Percentiles rank a stretch among this genome's conserved stretches.
Conservation (phyloP, 202 grass and related monocot species). For the Setaria italica region DNA sequence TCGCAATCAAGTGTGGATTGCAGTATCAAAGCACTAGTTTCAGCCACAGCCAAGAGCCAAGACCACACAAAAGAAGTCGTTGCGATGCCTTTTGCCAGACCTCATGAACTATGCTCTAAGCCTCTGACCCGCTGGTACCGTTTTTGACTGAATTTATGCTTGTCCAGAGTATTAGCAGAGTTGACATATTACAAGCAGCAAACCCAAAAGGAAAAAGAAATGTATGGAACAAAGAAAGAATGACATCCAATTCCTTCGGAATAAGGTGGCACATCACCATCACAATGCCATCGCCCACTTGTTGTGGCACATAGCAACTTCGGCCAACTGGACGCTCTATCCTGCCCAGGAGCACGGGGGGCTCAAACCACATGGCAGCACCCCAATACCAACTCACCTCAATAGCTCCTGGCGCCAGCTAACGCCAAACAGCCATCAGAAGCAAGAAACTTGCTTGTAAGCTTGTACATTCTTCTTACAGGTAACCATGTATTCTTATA, state of each 20-base stretch:
- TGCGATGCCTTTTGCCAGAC: neutral
- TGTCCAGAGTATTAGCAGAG: neutral
- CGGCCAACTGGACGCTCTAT: conserved; percentile 10
- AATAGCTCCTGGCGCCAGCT: neutral
- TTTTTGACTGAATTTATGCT: neutral
- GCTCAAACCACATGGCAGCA: neutral
- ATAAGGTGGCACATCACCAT: conserved; percentile 32
- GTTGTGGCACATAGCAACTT: conserved; percentile 3
- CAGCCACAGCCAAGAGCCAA: neutral
- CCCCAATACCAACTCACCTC: neutral
- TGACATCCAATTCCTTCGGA: conserved; percentile 23
- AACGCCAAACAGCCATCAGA: neutral
- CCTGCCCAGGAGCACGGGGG: conserved; percentile 5
- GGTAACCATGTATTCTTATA: neutral
- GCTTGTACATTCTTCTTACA: neutral
- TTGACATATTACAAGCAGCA: neutral
- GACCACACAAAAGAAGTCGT: neutral
- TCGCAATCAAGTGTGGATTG: neutral
- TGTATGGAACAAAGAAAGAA: neutral
- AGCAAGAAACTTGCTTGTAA: neutral
- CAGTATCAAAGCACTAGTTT: neutral
- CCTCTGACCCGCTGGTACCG: neutral
- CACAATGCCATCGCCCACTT: neutral
- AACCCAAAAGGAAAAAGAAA: too few relatives aligned
- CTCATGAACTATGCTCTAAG: neutral